Percentiles rank a stretch among this genome's conserved stretches.
Evolutionary conservation across 352 stramenopile genomes (phyloP).

Genomic region (Globisporangium lucens): DNA sequence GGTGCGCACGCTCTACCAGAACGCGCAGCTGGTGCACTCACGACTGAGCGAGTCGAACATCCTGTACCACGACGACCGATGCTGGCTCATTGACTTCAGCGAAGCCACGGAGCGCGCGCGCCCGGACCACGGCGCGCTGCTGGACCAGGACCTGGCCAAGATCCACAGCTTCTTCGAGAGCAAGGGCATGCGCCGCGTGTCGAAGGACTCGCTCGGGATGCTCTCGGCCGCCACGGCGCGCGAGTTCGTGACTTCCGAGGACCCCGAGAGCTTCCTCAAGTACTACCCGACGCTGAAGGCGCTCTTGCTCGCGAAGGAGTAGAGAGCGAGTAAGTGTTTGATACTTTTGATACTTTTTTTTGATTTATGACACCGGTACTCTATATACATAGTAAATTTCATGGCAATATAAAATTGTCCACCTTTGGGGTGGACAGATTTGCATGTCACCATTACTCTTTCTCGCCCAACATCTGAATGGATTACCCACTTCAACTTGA

Average conservation of each 20-base stretch:
- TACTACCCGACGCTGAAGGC: slow-evolving; percentile 28
- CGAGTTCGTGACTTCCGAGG: slow-evolving; percentile 27
- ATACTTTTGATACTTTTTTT: not conserved
- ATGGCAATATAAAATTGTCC: not conserved
- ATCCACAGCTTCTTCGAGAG: slow-evolving; percentile 73
- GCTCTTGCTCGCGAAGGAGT: slow-evolving; percentile 22
- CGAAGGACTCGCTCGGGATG: slow-evolving; percentile 28
- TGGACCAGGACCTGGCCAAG: slow-evolving; percentile 61
- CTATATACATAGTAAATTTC: not conserved
- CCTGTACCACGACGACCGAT: slow-evolving; percentile 51
- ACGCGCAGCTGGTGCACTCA: slow-evolving; percentile 55
- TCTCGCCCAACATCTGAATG: not conserved
- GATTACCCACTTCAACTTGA: not conserved
- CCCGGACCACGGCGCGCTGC: slow-evolving; percentile 40
- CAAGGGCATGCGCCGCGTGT: slow-evolving; percentile 23
- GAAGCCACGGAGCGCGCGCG: slow-evolving; percentile 70
- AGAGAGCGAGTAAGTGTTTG: not conserved
- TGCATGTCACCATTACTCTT: not conserved
- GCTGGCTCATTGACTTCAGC: slow-evolving; percentile 87
- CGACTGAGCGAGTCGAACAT: slow-evolving; percentile 64
- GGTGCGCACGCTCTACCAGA: slow-evolving; percentile 47
- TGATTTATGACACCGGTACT: not conserved
- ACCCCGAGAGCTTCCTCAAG: slow-evolving; percentile 28
- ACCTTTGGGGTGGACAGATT: not conserved
- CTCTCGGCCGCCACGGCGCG: slow-evolving; percentile 16